Base-by-base conservation (phyloP, 345 rosid species). In the Acer saccharum region DNA sequence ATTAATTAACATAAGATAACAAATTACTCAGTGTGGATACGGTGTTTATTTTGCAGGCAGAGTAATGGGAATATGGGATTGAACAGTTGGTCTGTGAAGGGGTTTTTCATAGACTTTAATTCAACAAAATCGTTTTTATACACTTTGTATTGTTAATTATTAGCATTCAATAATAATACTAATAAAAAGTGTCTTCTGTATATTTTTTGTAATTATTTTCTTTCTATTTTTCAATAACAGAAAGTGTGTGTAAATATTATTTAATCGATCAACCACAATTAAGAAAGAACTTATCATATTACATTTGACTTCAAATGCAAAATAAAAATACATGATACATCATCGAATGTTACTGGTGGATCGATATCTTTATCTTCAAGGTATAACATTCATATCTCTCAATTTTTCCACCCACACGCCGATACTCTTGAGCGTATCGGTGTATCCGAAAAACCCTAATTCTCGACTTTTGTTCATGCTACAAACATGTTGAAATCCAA, bases 401-500 rank as follows among this genome's bases (percentile, higher is more conserved):
- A 85, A 60, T 62, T 79, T 84, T 3, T 17, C 29, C 27, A 82
- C 81, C 86, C 90, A 87, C 52, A 60, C 6, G 0, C 29, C 12
- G 25, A 84, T 44, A 17, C 86, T 83, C 73, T 79, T 80, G 0
- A 81, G 48, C 0, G 90, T 79, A 68, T 85, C 62, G 0, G 60
- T 72, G 48, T 54, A 69, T 0, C 83, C 86, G 0, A 52, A 23
- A 70, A 89, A 84, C 55, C 89, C 90, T 20, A 79, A 79, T 25
- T 81, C 86, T 5, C 83, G 69, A 61, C 90, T 79, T 81, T 87
- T 84, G 13, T 75, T 86, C 93, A 80, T 86, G 73, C 84, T 81
- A 13, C 79, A 72, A 17, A 84, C 86, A 65, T 82, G 87, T 74
- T 87, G 88, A 35, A 85, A 76, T 66, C 20, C n/a, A 10, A 84